Conservation (phyloP, 306 rosid genomes). For the Prunus mongolica region DNA sequence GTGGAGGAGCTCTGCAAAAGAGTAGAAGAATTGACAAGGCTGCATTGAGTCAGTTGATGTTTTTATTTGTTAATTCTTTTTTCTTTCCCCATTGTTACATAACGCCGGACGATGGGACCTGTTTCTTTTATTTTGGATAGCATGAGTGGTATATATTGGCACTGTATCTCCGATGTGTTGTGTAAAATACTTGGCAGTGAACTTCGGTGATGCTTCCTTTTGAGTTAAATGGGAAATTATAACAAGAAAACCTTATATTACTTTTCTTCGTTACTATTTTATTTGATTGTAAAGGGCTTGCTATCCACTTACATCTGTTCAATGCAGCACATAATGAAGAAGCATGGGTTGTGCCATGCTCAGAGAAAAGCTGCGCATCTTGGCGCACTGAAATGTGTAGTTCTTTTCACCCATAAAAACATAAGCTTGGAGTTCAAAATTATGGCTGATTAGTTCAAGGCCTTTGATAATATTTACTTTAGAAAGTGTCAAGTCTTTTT, state of each 20-base stretch:
- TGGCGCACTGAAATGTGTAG: neutral
- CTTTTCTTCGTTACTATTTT: neutral
- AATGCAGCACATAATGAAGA: neutral
- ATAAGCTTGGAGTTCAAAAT: neutral
- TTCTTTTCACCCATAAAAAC: too few species aligned
- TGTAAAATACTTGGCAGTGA: neutral
- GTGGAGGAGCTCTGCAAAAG: conserved; percentile 98
- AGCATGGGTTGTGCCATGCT: too few species aligned
- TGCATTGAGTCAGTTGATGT: conserved; percentile 53
- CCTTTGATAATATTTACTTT: too few species aligned
- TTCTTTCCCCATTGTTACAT: neutral
- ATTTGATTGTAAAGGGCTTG: neutral
- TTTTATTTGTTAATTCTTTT: conserved; percentile 5
- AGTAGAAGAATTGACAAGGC: conserved; percentile 88
- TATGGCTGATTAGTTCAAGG: too few species aligned
- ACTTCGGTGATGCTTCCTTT: neutral
- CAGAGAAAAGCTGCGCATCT: neutral
- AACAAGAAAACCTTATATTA: too few species aligned
- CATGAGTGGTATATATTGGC: neutral
- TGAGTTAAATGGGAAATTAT: neutral
- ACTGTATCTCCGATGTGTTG: neutral
- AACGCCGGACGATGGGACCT: neutral
- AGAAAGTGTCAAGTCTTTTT: too few species aligned
- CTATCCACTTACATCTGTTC: too few species aligned
- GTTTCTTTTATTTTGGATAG: neutral